Conservation (phyloP, 2,329 filamentous ascomycete genomes). For the Leptographium wingfieldii region DNA sequence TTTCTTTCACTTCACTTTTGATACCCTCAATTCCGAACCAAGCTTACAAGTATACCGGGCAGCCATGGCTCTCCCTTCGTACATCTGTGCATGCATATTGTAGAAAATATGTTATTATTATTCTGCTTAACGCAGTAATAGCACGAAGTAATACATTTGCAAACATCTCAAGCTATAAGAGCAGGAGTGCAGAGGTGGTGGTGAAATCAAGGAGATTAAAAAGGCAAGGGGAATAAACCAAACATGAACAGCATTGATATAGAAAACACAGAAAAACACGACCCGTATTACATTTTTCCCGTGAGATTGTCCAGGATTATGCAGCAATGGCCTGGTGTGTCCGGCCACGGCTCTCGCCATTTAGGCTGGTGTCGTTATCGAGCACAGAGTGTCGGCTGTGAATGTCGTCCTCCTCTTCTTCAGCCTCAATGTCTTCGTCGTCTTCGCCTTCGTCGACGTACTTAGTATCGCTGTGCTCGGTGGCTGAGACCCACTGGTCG, state of each 20-base stretch:
- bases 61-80: not conserved
- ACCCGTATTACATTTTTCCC: not conserved
- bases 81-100: not conserved
- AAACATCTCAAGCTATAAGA: not conserved
- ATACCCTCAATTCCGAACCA: not conserved
- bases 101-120: not conserved
- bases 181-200: not conserved
- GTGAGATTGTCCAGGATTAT: constrained; percentile 16
- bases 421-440: constrained; percentile 28
- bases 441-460: constrained; percentile 55
- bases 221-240: not conserved
- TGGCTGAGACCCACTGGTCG: constrained; percentile 75
- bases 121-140: not conserved
- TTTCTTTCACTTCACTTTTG: not conserved
- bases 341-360: constrained; percentile 44
- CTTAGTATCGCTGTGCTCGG: constrained; percentile 45
- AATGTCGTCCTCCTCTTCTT: constrained; percentile 18
- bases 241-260: not conserved
- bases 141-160: not conserved
- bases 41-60: not conserved
- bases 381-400: constrained; percentile 29
- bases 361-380: constrained; percentile 39
- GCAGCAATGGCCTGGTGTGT: constrained; percentile 38
- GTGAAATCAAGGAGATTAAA: not conserved
- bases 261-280: not conserved